Percentiles rank a stretch among this genome's conserved stretches.
Evolutionary conservation across 352 stramenopile genomes (phyloP).

Genomic region (Phytophthora tubulina): DNA sequence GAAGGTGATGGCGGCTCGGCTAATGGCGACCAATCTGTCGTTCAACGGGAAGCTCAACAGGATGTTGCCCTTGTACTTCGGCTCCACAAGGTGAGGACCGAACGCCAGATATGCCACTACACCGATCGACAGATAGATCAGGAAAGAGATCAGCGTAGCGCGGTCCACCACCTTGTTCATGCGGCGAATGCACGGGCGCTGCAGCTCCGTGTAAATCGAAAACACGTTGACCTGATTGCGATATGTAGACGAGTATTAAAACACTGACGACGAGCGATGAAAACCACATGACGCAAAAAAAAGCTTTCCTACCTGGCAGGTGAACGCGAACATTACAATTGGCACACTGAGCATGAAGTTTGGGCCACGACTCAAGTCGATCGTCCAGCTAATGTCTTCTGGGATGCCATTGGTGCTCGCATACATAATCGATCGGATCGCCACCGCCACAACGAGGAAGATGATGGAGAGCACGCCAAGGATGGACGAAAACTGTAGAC

Average conservation of each 20-base stretch:
- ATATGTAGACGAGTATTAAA: conserved; percentile 14
- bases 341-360: conserved; percentile 90
- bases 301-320: conserved; percentile 65
- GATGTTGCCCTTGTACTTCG: conserved; percentile 87
- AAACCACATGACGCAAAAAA: neutral
- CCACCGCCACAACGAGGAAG: conserved; percentile 85
- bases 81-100: conserved; percentile 64
- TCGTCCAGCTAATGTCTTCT: conserved; percentile 75
- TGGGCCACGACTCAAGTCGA: conserved; percentile 71
- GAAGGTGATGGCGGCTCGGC: conserved; percentile 87
- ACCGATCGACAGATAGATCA: conserved; percentile 83
- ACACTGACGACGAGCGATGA: neutral
- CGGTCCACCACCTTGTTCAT: conserved; percentile 92
- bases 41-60: conserved; percentile 80
- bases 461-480: conserved; percentile 87
- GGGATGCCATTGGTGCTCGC: conserved; percentile 63
- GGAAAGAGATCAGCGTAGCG: conserved; percentile 76
- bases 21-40: conserved; percentile 84
- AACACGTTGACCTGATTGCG: conserved; percentile 79
- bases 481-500: conserved; percentile 88
- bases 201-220: conserved; percentile 90
- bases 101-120: conserved; percentile 86
- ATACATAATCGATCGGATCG: conserved; percentile 82
- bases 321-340: conserved; percentile 92
- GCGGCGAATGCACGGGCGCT: conserved; percentile 85